Base-by-base conservation (phyloP, 768 basidiomycete genomes). In the Tylopilus balloui region DNA sequence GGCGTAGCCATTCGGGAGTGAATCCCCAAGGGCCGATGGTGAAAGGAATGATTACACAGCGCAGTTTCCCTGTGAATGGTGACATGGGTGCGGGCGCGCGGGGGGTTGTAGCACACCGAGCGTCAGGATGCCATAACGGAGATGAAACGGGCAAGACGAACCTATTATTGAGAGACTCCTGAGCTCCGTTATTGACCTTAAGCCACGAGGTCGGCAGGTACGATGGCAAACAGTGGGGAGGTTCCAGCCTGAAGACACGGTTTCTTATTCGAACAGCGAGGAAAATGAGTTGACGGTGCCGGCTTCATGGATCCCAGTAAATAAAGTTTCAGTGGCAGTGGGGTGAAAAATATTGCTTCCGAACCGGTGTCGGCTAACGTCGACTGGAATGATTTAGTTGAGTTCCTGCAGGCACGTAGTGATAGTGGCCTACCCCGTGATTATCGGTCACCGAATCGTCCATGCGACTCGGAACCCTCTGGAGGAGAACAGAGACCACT, bases 121-220 rank as follows among this genome's bases (percentile, higher is more conserved):
- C 31, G 31, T 44, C 34, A 51, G 15, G 21, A 31, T 25, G 24
- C 47, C 47, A 40, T 45, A 42, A 59, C 40, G 57, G 42, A 41
- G 41, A 19, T 5, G 2, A 21, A 20, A 21, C 0, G 35, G 34
- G 44, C 20, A 42, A 53, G 23, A 25, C 12, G 17, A 34, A 28
- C 17, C 15, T 25, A 14, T 17, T 34, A 8, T 28, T 29, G 17
- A 15, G 27, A 25, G 12, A 7, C 25, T 27, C 15, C 20, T 21
- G 23, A 35, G 24, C 17, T 36, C 34, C 21, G 32, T 43, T 20
- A 13, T 7, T 27, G 19, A 58, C 44, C 20, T 40, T 28, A 24
- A 31, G 10, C 9, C n/a, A 45, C 23, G 20, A 12, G 6, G 24
- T 32, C 21, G 21, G 35, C 8, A 10, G n/a, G 27, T 34, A 21